Percentiles rank a stretch among this genome's conserved stretches.
These are phyloP conservation scores for Mucor velutinosus DNA, from an alignment of 371 early-diverging fungal genomes.

Conservation along the genomic window DNA sequence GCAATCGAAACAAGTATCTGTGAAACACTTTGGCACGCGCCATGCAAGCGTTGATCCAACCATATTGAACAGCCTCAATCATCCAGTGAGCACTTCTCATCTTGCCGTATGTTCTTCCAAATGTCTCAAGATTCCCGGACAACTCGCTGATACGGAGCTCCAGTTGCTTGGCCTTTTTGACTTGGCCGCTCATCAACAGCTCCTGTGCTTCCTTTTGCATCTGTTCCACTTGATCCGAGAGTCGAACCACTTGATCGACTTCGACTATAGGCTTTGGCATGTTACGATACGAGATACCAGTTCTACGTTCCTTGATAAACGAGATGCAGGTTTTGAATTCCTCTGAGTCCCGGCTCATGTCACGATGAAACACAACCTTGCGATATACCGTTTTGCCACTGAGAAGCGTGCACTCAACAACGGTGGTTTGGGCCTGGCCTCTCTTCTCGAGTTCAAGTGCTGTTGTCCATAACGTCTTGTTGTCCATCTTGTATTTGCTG, in stretches of 20 bases:
- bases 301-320: slow-evolving; percentile 11
- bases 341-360: slow-evolving; percentile 20
- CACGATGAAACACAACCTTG: slow-evolving; percentile 14
- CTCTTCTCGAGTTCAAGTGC: slow-evolving; percentile 3
- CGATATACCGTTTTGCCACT: neutral
- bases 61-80: slow-evolving; percentile 42
- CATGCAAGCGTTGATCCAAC: slow-evolving; percentile 48
- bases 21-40: slow-evolving; percentile 44
- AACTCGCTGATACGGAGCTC: slow-evolving; percentile 2
- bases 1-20: slow-evolving; percentile 32
- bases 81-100: slow-evolving; percentile 17
- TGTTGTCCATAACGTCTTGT: slow-evolving; percentile 26
- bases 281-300: neutral
- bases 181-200: neutral
- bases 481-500: neutral
- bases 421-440: slow-evolving; percentile 2
- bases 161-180: slow-evolving; percentile 2
- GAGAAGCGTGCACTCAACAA: neutral
- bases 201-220: slow-evolving; percentile 20
- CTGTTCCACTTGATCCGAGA: slow-evolving; percentile 29
- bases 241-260: slow-evolving; percentile 19
- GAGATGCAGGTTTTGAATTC: slow-evolving; percentile 18
- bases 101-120: neutral
- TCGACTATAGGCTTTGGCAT: neutral
- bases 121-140: slow-evolving; percentile 7